Evolutionary conservation across 129 eudicot genomes (phyloP), one percentile per base, ranked within the genome.

Genomic region (Gnaphalium uliginosum): DNA sequence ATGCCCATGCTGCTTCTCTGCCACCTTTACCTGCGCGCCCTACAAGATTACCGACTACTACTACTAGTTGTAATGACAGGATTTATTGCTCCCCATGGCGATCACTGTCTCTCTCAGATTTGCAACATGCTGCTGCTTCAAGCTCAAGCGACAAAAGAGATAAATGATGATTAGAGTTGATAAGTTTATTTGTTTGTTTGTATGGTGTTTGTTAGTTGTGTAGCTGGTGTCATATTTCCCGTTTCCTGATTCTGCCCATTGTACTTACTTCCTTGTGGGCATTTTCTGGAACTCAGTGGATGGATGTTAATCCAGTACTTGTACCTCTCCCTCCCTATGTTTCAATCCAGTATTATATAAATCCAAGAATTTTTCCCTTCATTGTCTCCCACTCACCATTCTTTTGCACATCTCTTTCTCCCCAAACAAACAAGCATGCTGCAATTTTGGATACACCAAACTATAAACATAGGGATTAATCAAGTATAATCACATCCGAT

Each of bases 101-200:
- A 76, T 90, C 97, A 3, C 82, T 90, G 72, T 94, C 97, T 33
- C 84, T 90, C 8, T 87, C 93, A 19, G 98, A 93, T 85, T 69
- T 93, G 82, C 93, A 85, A 74, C 74, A 81, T 41, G 89, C 86
- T 43, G 51, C 51, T 43, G 17, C 18, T 72, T 79, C 91, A 3
- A 76, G 77, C 30, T 75, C 70, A 53, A 80, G 69, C 33, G 76
- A 69, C 75, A 74, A 76, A 50, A 56, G 60, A 33, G 76, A 70
- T 0, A 14, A 6, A 60, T 60, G 63, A 81, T 51, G 68, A 26
- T 66, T 75, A 86, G 74, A 41, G 78, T 15, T 39, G 69, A 9
- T 30, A 59, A 22, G 29, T 33, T 73, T 76, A 77, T 46, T 65
- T 62, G 71, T 64, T 59, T 26, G 65, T 77, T 51, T 64, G 25